A percentile compares a stretch with the other conserved stretches of the same genome.
Conservation (phyloP, 1,284 basidiomycete genomes). For the Tausonia pullulans region DNA sequence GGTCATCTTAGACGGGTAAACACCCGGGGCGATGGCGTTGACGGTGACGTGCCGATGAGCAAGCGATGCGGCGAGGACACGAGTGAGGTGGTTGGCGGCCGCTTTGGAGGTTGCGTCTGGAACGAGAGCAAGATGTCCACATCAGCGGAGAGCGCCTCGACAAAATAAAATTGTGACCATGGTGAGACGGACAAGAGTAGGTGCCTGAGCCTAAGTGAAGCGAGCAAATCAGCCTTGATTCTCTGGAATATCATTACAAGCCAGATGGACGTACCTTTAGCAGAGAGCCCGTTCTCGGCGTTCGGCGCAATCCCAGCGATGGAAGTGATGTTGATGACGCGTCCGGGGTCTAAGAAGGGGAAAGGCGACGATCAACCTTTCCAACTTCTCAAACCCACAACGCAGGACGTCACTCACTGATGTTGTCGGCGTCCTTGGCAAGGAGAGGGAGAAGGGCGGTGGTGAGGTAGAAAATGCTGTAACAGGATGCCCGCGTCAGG, state of each 20-base stretch:
- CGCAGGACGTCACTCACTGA: constrained; percentile 13
- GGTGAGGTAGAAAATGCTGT: constrained; percentile 20
- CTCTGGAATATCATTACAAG: too few species aligned
- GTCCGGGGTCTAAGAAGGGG: constrained; percentile 45
- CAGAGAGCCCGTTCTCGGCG: not conserved
- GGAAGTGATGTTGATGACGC: constrained; percentile 73
- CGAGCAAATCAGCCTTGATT: too few species aligned
- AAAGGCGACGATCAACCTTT: too few species aligned
- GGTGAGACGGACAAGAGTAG: not conserved
- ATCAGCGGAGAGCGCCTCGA: too few species aligned
- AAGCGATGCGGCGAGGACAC: constrained; percentile 58
- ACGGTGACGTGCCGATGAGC: constrained; percentile 55
- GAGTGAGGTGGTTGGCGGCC: constrained; percentile 66
- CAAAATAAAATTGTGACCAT: too few species aligned
- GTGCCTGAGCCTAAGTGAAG: not conserved
- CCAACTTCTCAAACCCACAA: too few species aligned
- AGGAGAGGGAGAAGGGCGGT: constrained; percentile 47
- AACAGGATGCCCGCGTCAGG: not conserved
- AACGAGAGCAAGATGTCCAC: too few species aligned
- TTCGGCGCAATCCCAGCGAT: constrained; percentile 51
- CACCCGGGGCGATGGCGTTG: constrained; percentile 53
- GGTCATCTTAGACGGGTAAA: constrained; percentile 83
- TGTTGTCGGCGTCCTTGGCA: constrained; percentile 51
- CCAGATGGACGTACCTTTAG: too few species aligned
- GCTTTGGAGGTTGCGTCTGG: constrained; percentile 63